These are phyloP conservation scores for Rhodotorula sp. DNA, from an alignment of 1,284 basidiomycete species.

Conservation along the genomic window DNA sequence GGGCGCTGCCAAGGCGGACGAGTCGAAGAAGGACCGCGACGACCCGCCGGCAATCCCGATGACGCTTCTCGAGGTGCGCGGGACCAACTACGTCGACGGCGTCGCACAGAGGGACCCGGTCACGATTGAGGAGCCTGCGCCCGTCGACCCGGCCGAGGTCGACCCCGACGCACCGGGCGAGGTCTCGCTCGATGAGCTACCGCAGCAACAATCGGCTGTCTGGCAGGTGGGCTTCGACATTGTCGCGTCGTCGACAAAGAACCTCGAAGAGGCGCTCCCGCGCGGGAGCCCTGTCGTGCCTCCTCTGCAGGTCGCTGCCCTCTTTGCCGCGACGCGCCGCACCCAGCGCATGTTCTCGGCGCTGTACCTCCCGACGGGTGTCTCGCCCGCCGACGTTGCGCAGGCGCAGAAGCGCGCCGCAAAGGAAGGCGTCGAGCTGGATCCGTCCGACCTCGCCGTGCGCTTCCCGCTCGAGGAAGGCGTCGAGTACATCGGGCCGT, in stretches of 20 bases:
- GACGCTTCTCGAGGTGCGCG: slow-evolving; percentile 37
- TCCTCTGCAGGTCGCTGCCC: slow-evolving; percentile 8
- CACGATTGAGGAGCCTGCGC: neutral
- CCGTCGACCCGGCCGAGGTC: neutral
- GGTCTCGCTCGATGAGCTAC: neutral
- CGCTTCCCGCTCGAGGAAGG: slow-evolving; percentile 29
- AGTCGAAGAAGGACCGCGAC: neutral
- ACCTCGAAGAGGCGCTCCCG: neutral
- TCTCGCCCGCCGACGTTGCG: slow-evolving; percentile 14
- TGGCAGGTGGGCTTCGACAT: slow-evolving; percentile 37
- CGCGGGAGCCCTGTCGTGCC: neutral
- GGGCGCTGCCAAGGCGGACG: neutral
- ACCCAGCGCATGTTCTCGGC: slow-evolving; percentile 34
- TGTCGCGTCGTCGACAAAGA: slow-evolving; percentile 9
- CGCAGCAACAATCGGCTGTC: neutral
- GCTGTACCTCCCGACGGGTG: slow-evolving; percentile 33
- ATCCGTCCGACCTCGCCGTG: slow-evolving; percentile 24
- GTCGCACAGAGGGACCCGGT: slow-evolving; percentile 8
- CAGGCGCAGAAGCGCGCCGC: slow-evolving; percentile 22
- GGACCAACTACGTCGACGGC: slow-evolving; percentile 37
- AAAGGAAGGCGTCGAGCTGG: slow-evolving; percentile 25
- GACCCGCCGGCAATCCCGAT: slow-evolving; percentile 5
- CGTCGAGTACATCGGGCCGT: slow-evolving; percentile 25
- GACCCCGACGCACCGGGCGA: neutral
- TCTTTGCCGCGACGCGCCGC: slow-evolving; percentile 14